Percentiles rank a stretch among this genome's conserved stretches.
phyloP scores from a whole-genome alignment of 129 eudicot genomes.

The sunflower (Helianthus annuus) region DNA sequence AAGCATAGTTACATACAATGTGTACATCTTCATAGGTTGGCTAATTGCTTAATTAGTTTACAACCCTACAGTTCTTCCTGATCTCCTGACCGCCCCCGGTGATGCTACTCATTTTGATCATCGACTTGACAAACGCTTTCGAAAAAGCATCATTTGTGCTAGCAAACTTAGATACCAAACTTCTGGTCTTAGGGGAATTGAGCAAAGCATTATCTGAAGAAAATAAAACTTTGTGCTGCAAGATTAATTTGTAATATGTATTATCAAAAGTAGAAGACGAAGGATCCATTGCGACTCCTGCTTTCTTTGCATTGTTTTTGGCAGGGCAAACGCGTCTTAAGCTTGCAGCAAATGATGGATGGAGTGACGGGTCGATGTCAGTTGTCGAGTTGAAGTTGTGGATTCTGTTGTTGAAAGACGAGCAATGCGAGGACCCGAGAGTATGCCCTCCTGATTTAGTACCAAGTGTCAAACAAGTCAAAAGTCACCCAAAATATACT shows the following conservation, averaged over 20 bases:
- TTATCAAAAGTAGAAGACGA: conserved; percentile 62
- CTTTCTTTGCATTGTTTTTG: conserved; percentile 53
- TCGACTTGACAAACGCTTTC: conserved; percentile 74
- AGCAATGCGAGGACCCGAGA: conserved; percentile 37
- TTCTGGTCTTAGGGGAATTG: conserved; percentile 48
- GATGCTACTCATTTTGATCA: conserved; percentile 94
- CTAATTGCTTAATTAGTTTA: conserved; percentile 42
- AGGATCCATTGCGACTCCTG: conserved; percentile 70
- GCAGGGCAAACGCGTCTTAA: conserved; percentile 56
- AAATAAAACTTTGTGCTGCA: conserved; percentile 66
- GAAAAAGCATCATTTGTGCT: conserved; percentile 56
- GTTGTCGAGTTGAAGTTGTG: conserved; percentile 38
- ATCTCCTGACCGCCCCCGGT: conserved; percentile 72
- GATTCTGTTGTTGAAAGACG: conserved; percentile 39
- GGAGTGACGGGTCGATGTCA: conserved; percentile 61
- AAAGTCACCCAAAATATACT: neutral
- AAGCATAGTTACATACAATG: neutral
- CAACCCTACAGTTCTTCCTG: conserved; percentile 58
- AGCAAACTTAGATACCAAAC: conserved; percentile 62
- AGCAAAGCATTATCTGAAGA: conserved; percentile 81
- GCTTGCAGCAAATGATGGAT: conserved; percentile 61
- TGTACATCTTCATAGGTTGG: conserved; percentile 5
- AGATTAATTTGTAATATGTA: conserved; percentile 59
- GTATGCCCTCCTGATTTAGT: conserved; percentile 35
- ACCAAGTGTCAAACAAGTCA: neutral